Evolutionary conservation across 1,139 yeast genomes (phyloP).

Genomic region (Pichia sp.): DNA sequence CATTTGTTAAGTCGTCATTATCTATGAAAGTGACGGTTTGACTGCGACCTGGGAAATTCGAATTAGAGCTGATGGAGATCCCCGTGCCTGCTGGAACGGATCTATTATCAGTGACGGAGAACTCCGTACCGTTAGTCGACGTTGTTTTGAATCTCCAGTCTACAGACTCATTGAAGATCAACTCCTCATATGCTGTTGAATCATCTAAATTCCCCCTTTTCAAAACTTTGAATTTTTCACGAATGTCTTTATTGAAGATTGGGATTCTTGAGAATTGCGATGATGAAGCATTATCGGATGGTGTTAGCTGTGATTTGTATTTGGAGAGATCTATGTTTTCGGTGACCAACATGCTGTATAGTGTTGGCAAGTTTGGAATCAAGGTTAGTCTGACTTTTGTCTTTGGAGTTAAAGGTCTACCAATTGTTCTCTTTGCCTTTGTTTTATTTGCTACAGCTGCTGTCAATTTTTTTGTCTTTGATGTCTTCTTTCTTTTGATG

Average conservation of each 20-base stretch:
- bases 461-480: neutral
- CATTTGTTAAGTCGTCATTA: neutral
- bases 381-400: slow-evolving; percentile 47
- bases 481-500: neutral
- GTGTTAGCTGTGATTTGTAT: slow-evolving; percentile 15
- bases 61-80: too few species aligned
- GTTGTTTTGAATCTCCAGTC: slow-evolving; percentile 33
- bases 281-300: neutral
- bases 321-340: slow-evolving; percentile 27
- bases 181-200: slow-evolving; percentile 21
- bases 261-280: neutral
- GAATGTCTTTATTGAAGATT: neutral
- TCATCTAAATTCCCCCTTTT: slow-evolving; percentile 25
- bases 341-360: slow-evolving; percentile 47
- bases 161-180: slow-evolving; percentile 37
- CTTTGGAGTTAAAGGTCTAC: slow-evolving; percentile 53
- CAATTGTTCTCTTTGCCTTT: slow-evolving; percentile 44
- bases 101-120: neutral
- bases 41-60: slow-evolving; percentile 17
- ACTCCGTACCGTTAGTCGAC: slow-evolving; percentile 1
- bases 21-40: slow-evolving; percentile 22
- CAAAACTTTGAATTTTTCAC: slow-evolving; percentile 24
- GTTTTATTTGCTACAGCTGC: too few species aligned
- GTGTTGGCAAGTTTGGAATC: slow-evolving; percentile 42
- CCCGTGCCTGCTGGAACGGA: too few species aligned